Evolutionary conservation across 805 yeast genomes (phyloP).

Genomic region (Monosporozyma solicola): DNA sequence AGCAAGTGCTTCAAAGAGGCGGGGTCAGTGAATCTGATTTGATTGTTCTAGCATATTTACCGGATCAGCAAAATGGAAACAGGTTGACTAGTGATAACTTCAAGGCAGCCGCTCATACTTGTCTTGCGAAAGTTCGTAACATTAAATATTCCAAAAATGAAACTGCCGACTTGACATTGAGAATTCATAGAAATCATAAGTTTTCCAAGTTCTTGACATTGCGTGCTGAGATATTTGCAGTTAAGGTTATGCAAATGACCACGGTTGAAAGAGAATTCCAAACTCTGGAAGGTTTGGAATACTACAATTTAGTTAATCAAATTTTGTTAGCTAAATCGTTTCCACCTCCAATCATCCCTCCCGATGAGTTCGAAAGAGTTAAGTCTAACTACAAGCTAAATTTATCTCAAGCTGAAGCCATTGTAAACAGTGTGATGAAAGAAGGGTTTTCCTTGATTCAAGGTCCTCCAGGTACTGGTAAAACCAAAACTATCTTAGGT

Average conservation of each 20-base stretch:
- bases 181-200: constrained; percentile 44
- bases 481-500: constrained; percentile 92
- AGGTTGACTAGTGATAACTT: constrained; percentile 29
- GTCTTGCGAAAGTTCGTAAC: constrained; percentile 74
- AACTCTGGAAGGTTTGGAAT: constrained; percentile 71
- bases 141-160: constrained; percentile 57
- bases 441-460: constrained; percentile 86
- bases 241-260: constrained; percentile 76
- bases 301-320: constrained; percentile 64
- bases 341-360: constrained; percentile 17
- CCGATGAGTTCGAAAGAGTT: constrained; percentile 34
- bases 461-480: constrained; percentile 99
- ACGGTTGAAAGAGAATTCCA: constrained; percentile 91
- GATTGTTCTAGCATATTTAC: constrained; percentile 50
- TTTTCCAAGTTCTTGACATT: constrained; percentile 51
- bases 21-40: constrained; percentile 70
- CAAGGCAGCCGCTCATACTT: constrained; percentile 35
- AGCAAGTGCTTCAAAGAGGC: constrained; percentile 40
- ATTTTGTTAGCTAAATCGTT: constrained; percentile 61
- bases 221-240: constrained; percentile 51
- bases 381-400: constrained; percentile 54
- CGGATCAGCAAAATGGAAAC: constrained; percentile 25
- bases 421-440: constrained; percentile 56
- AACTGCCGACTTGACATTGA: constrained; percentile 62
- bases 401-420: constrained; percentile 85